A percentile compares a stretch with the other conserved stretches of the same genome.
phyloP scores from a whole-genome alignment of 2,329 filamentous ascomycete species.

The Xylaria sp. region DNA sequence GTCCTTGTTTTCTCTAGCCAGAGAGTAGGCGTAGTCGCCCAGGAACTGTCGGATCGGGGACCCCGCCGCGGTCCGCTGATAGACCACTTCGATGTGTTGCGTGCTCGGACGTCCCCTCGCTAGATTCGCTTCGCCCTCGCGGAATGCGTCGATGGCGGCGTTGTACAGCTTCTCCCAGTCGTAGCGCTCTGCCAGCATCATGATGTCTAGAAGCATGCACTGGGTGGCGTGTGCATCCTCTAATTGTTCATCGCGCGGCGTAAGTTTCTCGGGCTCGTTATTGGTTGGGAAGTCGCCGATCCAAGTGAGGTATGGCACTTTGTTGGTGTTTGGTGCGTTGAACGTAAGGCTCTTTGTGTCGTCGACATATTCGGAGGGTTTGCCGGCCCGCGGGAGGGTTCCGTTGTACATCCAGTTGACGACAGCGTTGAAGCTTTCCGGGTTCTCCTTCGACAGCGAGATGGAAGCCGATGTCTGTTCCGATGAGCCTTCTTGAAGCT shows the following conservation, averaged over 20 bases:
- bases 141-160: constrained; percentile 24
- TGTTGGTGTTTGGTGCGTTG: neutral
- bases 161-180: constrained; percentile 23
- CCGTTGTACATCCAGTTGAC: constrained; percentile 20
- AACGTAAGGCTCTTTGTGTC: neutral
- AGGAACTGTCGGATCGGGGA: constrained; percentile 15
- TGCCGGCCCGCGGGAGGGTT: constrained; percentile 14
- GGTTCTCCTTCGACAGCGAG: constrained; percentile 6
- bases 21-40: constrained; percentile 12
- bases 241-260: neutral
- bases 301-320: neutral
- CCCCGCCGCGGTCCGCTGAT: neutral
- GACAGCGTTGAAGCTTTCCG: constrained; percentile 6
- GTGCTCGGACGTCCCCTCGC: neutral
- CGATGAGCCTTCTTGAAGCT: neutral
- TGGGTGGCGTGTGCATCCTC: constrained; percentile 11
- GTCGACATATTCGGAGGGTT: neutral
- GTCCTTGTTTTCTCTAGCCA: constrained; percentile 3
- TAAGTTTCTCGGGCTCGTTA: neutral
- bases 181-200: constrained; percentile 20
- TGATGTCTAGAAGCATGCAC: constrained; percentile 17
- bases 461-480: neutral
- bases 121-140: constrained; percentile 15
- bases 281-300: neutral
- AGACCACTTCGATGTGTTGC: neutral